A percentile compares a stretch with the other conserved stretches of the same genome.
These are phyloP conservation scores for Termitomyces sp. DNA, from an alignment of 768 basidiomycete genomes.

Conservation along the genomic window DNA sequence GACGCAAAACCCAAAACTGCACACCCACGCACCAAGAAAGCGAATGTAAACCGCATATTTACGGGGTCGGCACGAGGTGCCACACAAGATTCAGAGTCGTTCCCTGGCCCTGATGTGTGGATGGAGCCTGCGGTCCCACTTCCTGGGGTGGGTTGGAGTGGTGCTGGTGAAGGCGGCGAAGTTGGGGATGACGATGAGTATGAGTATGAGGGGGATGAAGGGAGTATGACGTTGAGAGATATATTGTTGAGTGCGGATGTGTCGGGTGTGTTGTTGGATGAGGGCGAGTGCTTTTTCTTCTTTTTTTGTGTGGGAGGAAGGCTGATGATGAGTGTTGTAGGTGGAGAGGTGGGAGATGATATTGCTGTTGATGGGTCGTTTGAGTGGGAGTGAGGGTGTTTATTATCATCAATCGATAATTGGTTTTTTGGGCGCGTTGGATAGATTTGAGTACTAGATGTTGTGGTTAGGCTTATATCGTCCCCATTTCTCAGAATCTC, in stretches of 20 bases:
- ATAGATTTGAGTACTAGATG: too few species aligned
- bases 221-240: constrained; percentile 47
- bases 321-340: background rate
- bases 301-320: background rate
- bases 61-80: constrained; percentile 19
- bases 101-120: constrained; percentile 17
- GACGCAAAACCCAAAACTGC: too few species aligned
- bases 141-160: too few species aligned
- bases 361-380: constrained; percentile 15
- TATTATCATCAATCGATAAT: too few species aligned
- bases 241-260: constrained; percentile 38
- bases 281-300: background rate
- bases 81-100: too few species aligned
- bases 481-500: too few species aligned
- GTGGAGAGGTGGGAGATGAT: constrained; percentile 10
- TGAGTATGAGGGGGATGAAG: constrained; percentile 30
- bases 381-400: constrained; percentile 15
- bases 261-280: constrained; percentile 31
- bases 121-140: constrained; percentile 16
- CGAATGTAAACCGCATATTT: constrained; percentile 25
- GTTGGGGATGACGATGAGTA: constrained; percentile 14
- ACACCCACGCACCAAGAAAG: too few species aligned
- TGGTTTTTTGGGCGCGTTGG: too few species aligned
- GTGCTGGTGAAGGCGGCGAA: constrained; percentile 1
- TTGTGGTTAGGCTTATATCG: too few species aligned